Evolutionary conservation across 352 stramenopile species (phyloP), one percentile per base, ranked within the genome.

Genomic region (Aphanomyces euteiches): DNA sequence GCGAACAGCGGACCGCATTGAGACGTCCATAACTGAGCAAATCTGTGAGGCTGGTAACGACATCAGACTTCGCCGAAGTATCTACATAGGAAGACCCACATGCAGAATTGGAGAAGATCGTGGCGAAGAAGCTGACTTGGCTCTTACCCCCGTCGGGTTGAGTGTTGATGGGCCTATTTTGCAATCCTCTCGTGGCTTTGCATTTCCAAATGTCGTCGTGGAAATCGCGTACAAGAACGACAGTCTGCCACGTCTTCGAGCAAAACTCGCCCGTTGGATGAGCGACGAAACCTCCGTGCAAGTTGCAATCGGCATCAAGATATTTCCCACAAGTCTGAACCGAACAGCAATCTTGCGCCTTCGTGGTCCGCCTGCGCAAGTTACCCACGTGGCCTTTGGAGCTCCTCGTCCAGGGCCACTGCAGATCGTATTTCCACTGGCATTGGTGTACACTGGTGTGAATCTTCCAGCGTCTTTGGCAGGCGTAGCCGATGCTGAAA

Each of bases 281-380:
- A 19, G 45, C n/a, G 13, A 15, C 13, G n/a, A 15, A 15, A 53
- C 45, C 13, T 53, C 45, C 45, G n/a, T 53, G n/a, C 45, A 53
- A 53, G 45, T 53, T 15, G 45, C 45, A 15, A 53, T 53, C 45
- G 45, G 45, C 45, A 53, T 53, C 45, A 53, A 53, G 45, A 53
- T 53, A n/a, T 53, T 53, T 53, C 13, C 45, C 13, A 19, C 13
- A 15, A 53, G 45, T 19, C 45, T 19, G 45, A 15, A 19, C n/a
- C 45, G 45, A 15, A n/a, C n/a, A 19, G 45, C 45, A n/a, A 53
- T 53, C 45, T 19, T 53, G 45, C 45, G n/a, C 45, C 45, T 19
- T 28, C 28, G 28, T 28, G 28, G 28, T 28, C 28, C 28, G 28
- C 0, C 28, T 28, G 28, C 28, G 28, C 28, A 28, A 28, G 28